Evolutionary conservation across 2,329 filamentous ascomycete genomes (phyloP), one percentile per base, ranked within the genome.

Genomic region (Exophiala alcalophila): DNA sequence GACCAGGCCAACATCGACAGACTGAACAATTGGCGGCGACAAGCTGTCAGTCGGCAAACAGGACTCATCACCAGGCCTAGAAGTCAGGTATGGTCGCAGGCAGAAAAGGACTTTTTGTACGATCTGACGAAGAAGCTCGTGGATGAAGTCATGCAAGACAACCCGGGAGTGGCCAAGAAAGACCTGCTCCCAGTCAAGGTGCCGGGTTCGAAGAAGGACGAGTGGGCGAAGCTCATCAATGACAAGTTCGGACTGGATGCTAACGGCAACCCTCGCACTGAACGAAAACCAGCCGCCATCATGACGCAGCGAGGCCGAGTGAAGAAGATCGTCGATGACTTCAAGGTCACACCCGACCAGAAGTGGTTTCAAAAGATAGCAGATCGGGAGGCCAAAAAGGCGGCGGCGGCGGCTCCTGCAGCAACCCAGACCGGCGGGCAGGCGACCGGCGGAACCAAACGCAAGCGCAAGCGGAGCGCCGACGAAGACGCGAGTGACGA

Each of bases 71-170:
- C 16, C 8, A 23, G 40, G 12, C 19, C n/a, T 12, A 19, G 15
- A 15, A 25, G 14, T 14, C 40, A 48, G 24, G 9, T 14, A 12
- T 52, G 45, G 46, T 39, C 40, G 8, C 19, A 27, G 65, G 66
- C 49, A 67, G 52, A 50, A 32, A 25, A 31, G 11, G 34, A 49
- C 1, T 48, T 42, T 18, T 23, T 54, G 10, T 44, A 46, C 28
- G 21, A 40, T 2, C 29, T 47, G 42, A 20, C 14, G 8, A 18
- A 43, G 26, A 24, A 46, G 10, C 21, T 39, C 14, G 10, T 36
- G 5, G 20, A 50, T 7, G 25, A 43, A 20, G 4, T 20, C 16
- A 43, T 33, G n/a, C 5, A 12, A 4, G 11, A 31, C 3, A 2
- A 14, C 18, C 40, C 29, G 8, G 14, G 20, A 24, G 26, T 4